Conservation (phyloP, 2,329 filamentous ascomycete genomes). For the Plenodomus biglobosus region DNA sequence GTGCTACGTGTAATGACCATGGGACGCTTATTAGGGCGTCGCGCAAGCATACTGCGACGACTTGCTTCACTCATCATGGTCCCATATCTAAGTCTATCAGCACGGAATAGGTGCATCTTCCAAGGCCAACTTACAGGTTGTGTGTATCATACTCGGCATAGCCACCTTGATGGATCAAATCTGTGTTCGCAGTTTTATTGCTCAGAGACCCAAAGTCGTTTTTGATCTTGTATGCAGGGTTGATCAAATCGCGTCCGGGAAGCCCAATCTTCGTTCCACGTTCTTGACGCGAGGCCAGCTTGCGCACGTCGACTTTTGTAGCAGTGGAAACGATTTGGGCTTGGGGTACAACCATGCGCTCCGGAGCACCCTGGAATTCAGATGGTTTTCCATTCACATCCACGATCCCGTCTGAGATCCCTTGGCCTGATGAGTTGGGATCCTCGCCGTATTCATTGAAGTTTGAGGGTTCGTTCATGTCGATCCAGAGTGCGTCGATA, state of each 20-base stretch:
- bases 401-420: constrained; percentile 47
- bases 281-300: constrained; percentile 8
- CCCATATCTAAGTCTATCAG: constrained; percentile 55
- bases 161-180: constrained; percentile 68
- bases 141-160: constrained; percentile 72
- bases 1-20: constrained; percentile 77
- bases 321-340: not conserved
- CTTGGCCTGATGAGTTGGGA: constrained; percentile 31
- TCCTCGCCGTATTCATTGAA: constrained; percentile 41
- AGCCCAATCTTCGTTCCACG: constrained; percentile 57
- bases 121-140: constrained; percentile 59
- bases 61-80: constrained; percentile 72
- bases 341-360: not conserved
- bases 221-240: constrained; percentile 66
- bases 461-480: constrained; percentile 38
- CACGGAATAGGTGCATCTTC: not conserved
- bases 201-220: constrained; percentile 55
- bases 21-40: constrained; percentile 66
- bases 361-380: not conserved
- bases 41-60: constrained; percentile 66
- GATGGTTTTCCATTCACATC: not conserved
- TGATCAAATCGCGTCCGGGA: constrained; percentile 62
- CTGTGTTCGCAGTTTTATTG: constrained; percentile 61
- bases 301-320: not conserved
- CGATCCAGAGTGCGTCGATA: constrained; percentile 64